phyloP scores from a whole-genome alignment of 352 stramenopile genomes.

The Elongisporangium senticosum region DNA sequence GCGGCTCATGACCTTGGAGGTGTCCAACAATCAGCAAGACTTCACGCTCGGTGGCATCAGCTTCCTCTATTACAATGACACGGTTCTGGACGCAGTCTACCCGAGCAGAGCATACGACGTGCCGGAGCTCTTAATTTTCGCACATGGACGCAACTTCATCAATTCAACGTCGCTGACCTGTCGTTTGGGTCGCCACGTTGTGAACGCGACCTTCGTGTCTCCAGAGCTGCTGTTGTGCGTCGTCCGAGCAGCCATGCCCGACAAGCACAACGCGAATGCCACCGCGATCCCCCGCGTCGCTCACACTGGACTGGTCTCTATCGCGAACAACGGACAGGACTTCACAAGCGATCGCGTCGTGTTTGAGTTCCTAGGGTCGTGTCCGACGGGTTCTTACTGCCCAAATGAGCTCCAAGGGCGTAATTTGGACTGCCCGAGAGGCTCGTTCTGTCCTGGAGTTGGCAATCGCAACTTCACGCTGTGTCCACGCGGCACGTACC shows the following conservation, averaged over 20 bases:
- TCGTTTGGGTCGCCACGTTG: conserved; percentile 76
- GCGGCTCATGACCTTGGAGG: conserved; percentile 89
- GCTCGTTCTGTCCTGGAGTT: conserved; percentile 69
- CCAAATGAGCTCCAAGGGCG: conserved; percentile 38
- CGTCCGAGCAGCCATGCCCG: conserved; percentile 29
- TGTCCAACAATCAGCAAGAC: conserved; percentile 95
- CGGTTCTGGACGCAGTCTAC: conserved; percentile 56
- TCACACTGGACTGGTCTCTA: conserved; percentile 66
- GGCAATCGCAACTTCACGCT: conserved; percentile 91
- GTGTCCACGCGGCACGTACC: conserved; percentile 93
- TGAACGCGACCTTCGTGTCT: conserved; percentile 85
- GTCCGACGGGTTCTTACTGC: conserved; percentile 89
- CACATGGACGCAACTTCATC: conserved; percentile 80
- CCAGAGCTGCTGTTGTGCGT: conserved; percentile 87
- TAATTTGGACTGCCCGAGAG: conserved; percentile 56
- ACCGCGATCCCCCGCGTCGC: conserved; percentile 13
- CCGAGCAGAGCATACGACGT: conserved; percentile 51
- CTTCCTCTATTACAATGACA: conserved; percentile 92
- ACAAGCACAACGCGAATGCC: conserved; percentile 22
- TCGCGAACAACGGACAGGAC: conserved; percentile 95
- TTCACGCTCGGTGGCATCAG: conserved; percentile 88
- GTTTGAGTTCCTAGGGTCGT: conserved; percentile 77
- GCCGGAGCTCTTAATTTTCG: conserved; percentile 46
- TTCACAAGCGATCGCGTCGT: conserved; percentile 76
- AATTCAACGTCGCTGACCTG: conserved; percentile 91